Evolutionary conservation across 345 rosid species (phyloP).

Genomic region (Eucalyptus pauciflora): DNA sequence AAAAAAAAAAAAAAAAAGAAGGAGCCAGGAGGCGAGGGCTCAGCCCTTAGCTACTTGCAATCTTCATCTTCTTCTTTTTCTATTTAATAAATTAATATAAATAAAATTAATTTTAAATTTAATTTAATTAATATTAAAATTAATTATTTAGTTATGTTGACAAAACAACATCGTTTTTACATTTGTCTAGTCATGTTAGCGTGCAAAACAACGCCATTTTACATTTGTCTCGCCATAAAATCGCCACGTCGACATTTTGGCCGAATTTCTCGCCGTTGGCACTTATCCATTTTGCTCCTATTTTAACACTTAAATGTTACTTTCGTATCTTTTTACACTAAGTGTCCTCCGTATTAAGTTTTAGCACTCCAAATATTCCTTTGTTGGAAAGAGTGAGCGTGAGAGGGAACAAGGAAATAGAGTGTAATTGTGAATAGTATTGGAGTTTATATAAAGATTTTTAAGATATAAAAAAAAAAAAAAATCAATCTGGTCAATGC

Average conservation of each 20-base stretch:
- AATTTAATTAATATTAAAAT: too few relatives aligned
- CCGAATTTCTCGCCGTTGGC: rapidly evolving
- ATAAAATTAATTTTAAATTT: too few relatives aligned
- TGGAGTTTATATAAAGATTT: too few relatives aligned
- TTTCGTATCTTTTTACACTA: too few relatives aligned
- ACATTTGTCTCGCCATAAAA: rapidly evolving
- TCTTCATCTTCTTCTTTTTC: too few relatives aligned
- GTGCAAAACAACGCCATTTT: rapidly evolving
- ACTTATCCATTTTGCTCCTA: rapidly evolving
- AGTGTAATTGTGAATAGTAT: too few relatives aligned
- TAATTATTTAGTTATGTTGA: rapidly evolving
- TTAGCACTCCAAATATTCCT: rapidly evolving
- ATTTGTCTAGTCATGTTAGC: too few relatives aligned
- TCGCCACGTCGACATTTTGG: rapidly evolving
- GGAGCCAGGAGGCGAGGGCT: rapidly evolving
- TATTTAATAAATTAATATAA: too few relatives aligned
- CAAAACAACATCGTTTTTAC: rapidly evolving
- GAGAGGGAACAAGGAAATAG: too few relatives aligned
- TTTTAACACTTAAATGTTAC: rapidly evolving
- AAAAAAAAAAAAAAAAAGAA: rapidly evolving
- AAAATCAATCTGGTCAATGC: too few relatives aligned
- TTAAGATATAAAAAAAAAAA: too few relatives aligned
- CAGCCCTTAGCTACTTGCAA: too few relatives aligned
- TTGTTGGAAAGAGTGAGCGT: rapidly evolving
- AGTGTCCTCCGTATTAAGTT: rapidly evolving